These are phyloP conservation scores for Erodium trifolium DNA, from an alignment of 441 rosid genomes.

Conservation along the genomic window DNA sequence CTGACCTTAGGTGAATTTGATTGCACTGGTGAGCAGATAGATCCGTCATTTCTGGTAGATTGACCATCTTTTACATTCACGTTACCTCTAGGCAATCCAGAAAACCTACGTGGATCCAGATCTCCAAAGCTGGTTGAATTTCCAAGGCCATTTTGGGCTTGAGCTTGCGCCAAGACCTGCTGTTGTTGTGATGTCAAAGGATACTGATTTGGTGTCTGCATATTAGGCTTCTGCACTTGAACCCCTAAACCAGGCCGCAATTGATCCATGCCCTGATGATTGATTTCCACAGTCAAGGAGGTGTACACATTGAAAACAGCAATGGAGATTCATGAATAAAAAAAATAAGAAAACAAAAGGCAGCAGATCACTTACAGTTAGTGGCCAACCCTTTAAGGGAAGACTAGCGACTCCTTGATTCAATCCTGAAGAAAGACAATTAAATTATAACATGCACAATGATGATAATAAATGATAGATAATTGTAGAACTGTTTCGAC, in stretches of 20 bases:
- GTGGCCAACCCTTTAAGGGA: slow-evolving; percentile 69
- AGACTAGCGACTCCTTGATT: slow-evolving; percentile 48
- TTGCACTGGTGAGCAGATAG: slow-evolving; percentile 45
- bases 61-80: slow-evolving; percentile 46
- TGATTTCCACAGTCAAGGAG: slow-evolving; percentile 10
- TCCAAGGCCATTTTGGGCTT: slow-evolving; percentile 40
- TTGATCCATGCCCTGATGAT: slow-evolving; percentile 47
- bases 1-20: slow-evolving; percentile 58
- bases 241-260: slow-evolving; percentile 40
- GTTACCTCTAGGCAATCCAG: slow-evolving; percentile 39
- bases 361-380: slow-evolving; percentile 40
- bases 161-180: slow-evolving; percentile 50
- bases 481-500: too few species aligned
- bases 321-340: background rate
- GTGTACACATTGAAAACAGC: background rate
- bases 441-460: slow-evolving; percentile 10
- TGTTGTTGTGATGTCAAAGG: slow-evolving; percentile 53
- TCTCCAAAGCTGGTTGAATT: slow-evolving; percentile 38
- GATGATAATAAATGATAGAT: background rate
- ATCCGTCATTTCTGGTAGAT: slow-evolving; percentile 45
- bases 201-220: slow-evolving; percentile 42
- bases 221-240: slow-evolving; percentile 46
- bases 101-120: slow-evolving; percentile 42
- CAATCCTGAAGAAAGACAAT: slow-evolving; percentile 27
- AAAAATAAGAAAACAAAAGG: slow-evolving; percentile 9